Evolutionary conservation across 2,329 filamentous ascomycete genomes (phyloP), one percentile per base, ranked within the genome.

Genomic region (Diaporthe australafricana): DNA sequence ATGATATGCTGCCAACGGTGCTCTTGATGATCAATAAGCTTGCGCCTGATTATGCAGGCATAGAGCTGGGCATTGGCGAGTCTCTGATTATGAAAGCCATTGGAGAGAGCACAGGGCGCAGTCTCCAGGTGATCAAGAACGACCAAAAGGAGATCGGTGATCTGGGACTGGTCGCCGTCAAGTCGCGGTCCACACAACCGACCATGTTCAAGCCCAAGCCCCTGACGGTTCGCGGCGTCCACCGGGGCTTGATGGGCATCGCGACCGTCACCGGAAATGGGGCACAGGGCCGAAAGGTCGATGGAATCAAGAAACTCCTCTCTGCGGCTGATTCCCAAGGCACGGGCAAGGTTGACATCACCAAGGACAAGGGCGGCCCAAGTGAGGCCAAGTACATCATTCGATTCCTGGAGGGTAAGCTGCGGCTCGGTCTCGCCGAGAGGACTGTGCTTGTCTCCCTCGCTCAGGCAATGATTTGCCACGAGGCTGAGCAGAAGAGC

Each of bases 21-120:
- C 87, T 98, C 74, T 89, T 99, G 38, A 98, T 99, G 96, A 94
- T 98, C 81, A 98, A 98, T 84, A 98, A 98, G 81, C 90, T 99
- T 32, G 96, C 96, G 2, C 96, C 96, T 3, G 96, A 99, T 79
- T 99, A 98, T 81, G 93, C 95, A 53, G 96, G 96, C 25, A 95
- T 99, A 74, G 96, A 99, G 82, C 88, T 99, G 38, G 96, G 96
- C n/a, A 99, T 99, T 77, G 96, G 96, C 70, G 96, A 99, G 83
- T 98, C 96, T 0, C 84, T 99, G 35, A 98, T 99, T 78, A 98
- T 98, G 95, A 99, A 98, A 81, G 94, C 96, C 6, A 97, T 99
- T 78, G 96, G 96, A 14, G 96, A 98, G 84, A 93, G 92, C 38
- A 99, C 96, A 0, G 96, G 96, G 12, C 91, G 96, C 73, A 97